Evolutionary conservation across 2,329 filamentous ascomycete species (phyloP), one percentile per base, ranked within the genome.

Genomic region (Apiospora saccharicola): DNA sequence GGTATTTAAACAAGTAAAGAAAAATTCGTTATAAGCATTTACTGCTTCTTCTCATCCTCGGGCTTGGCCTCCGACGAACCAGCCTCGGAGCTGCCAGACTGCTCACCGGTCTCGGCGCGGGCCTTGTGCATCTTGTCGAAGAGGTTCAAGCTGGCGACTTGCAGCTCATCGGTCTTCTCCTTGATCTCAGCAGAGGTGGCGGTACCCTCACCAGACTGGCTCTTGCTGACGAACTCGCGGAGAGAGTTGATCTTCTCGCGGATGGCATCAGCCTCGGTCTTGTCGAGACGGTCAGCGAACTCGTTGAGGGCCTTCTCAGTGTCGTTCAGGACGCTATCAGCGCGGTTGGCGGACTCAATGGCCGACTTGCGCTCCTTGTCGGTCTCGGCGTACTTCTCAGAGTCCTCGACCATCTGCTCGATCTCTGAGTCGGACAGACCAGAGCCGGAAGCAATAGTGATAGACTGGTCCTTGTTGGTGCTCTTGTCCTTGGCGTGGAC

Each of bases 101-200:
- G 85, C 81, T 90, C 84, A 80, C 87, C 83, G 78, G 87, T 88
- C 87, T 95, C 93, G 78, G 86, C 84, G 79, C 94, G 92, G 78
- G 96, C 94, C 90, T 97, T 97, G 93, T 99, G 96, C 94, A 99
- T 98, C 93, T 98, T 98, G 89, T 98, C 96, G 85, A 99, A 98
- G 81, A 98, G 92, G 87, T 94, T 97, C 86, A 99, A 89, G 85
- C 93, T 96, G 78, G 96, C 94, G 83, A 93, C 94, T 88, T 98
- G 96, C 82, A 99, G 93, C 86, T 98, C 96, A 78, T 98, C 96
- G 80, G 94, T 97, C 94, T 98, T 98, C 88, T 94, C 91, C 93
- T 98, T 98, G 85, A 99, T 92, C 86, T 98, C 94, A 76, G 94
- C 93, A 70, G 95, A 93, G 74, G 94, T 97, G 80, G 93, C 91